phyloP scores from a whole-genome alignment of 148 eudicot species.

The Chenopodium quinoa region DNA sequence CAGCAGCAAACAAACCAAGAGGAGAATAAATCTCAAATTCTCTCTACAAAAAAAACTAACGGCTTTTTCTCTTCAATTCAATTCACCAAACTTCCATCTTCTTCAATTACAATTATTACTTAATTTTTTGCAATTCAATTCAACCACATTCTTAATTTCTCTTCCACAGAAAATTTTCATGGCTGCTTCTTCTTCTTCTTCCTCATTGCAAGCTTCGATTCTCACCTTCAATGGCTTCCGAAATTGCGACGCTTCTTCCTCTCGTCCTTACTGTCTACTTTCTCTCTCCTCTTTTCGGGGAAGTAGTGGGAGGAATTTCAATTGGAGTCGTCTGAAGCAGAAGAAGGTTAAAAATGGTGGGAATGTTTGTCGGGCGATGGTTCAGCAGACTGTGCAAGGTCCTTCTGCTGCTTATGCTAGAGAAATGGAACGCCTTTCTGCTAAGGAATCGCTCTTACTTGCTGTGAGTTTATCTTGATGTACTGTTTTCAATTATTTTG shows the following conservation, averaged over 20 bases:
- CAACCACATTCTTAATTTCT: background rate
- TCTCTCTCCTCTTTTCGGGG: background rate
- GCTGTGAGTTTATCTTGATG: constrained; percentile 45
- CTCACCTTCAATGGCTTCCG: constrained; percentile 11
- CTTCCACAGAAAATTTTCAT: background rate
- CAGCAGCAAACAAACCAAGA: too few species aligned
- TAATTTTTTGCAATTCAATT: background rate
- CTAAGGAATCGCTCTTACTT: constrained; percentile 83
- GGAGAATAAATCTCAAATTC: too few species aligned
- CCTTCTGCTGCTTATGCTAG: constrained; percentile 77
- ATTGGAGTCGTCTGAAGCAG: constrained; percentile 5
- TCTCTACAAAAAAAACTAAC: too few species aligned
- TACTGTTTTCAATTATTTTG: background rate
- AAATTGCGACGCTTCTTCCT: background rate
- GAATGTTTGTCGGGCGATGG: constrained; percentile 46
- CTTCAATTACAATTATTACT: background rate
- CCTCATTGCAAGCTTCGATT: constrained; percentile 9
- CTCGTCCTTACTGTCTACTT: background rate
- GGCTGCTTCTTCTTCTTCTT: background rate
- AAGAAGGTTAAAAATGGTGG: constrained; percentile 19
- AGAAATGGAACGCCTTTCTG: constrained; percentile 89
- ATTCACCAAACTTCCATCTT: background rate
- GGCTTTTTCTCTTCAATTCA: background rate
- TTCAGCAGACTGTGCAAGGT: constrained; percentile 53
- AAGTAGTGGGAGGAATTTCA: constrained; percentile 1